Evolutionary conservation across 805 yeast species (phyloP).

Genomic region (Starmerella geochares): DNA sequence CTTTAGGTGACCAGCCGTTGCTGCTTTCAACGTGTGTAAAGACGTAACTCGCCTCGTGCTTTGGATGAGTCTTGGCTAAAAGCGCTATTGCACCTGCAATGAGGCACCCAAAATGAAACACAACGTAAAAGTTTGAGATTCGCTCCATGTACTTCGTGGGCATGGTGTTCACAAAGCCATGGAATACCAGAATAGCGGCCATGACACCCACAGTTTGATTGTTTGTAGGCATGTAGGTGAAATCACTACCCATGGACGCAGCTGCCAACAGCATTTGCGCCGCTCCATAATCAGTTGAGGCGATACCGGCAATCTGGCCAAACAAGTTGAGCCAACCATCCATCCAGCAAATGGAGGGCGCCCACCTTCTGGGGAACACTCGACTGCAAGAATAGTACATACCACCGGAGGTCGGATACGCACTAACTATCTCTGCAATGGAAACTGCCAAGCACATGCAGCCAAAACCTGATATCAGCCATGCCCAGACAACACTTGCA

Average conservation of each 20-base stretch:
- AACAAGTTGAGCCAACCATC: slow-evolving; percentile 43
- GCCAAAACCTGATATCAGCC: slow-evolving; percentile 47
- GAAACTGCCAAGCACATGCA: slow-evolving; percentile 46
- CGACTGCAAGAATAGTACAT: slow-evolving; percentile 45
- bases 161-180: slow-evolving; percentile 42
- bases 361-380: slow-evolving; percentile 32
- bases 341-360: slow-evolving; percentile 45
- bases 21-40: slow-evolving; percentile 40
- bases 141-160: slow-evolving; percentile 43
- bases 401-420: slow-evolving; percentile 71
- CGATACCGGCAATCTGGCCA: slow-evolving; percentile 31
- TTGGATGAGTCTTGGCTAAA: slow-evolving; percentile 43
- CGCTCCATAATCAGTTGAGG: slow-evolving; percentile 31
- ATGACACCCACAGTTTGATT: slow-evolving; percentile 27
- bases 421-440: slow-evolving; percentile 59
- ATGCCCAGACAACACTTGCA: slow-evolving; percentile 53
- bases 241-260: slow-evolving; percentile 29
- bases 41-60: slow-evolving; percentile 38
- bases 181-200: slow-evolving; percentile 39
- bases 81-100: slow-evolving; percentile 44
- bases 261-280: slow-evolving; percentile 32
- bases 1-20: slow-evolving; percentile 43
- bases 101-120: slow-evolving; percentile 40
- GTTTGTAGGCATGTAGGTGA: slow-evolving; percentile 27
- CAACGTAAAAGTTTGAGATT: slow-evolving; percentile 42